A percentile compares a stretch with the other conserved stretches of the same genome.
phyloP scores from a whole-genome alignment of 2,329 filamentous ascomycete species.

The Aspergillus piperis region DNA sequence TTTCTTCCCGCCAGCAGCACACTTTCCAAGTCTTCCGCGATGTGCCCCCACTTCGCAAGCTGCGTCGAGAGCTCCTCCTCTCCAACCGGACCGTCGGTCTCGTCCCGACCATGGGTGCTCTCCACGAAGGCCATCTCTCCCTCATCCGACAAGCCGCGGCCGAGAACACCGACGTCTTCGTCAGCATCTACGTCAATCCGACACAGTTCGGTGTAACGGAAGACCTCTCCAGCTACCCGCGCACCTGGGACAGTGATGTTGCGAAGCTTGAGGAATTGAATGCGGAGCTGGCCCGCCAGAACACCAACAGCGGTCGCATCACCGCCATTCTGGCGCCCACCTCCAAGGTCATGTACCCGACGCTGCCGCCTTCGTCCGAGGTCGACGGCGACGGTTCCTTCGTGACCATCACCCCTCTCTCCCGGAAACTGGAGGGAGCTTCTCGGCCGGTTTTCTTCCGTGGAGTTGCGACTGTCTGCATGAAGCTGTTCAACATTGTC shows the following conservation, averaged over 20 bases:
- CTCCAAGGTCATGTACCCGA: slow-evolving; percentile 84
- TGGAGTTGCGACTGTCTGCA: slow-evolving; percentile 93
- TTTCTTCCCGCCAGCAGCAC: slow-evolving; percentile 12
- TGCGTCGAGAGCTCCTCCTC: slow-evolving; percentile 66
- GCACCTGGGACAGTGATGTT: slow-evolving; percentile 81
- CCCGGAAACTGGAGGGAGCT: slow-evolving; percentile 77
- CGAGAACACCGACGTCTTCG: slow-evolving; percentile 83
- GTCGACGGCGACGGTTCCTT: slow-evolving; percentile 81
- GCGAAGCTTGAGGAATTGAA: slow-evolving; percentile 68
- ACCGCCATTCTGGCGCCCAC: slow-evolving; percentile 84
- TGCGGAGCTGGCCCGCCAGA: slow-evolving; percentile 66
- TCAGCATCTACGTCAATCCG: slow-evolving; percentile 94
- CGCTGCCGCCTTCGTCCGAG: slow-evolving; percentile 70
- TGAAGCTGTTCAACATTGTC: slow-evolving; percentile 87
- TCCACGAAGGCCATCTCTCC: slow-evolving; percentile 88
- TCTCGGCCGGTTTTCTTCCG: slow-evolving; percentile 93
- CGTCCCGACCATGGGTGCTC: slow-evolving; percentile 95
- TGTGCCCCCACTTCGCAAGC: slow-evolving; percentile 68
- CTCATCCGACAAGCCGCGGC: slow-evolving; percentile 80
- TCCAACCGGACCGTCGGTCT: slow-evolving; percentile 76
- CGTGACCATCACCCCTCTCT: slow-evolving; percentile 84
- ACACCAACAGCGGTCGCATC: slow-evolving; percentile 61
- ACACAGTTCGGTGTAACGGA: slow-evolving; percentile 91
- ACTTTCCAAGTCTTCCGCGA: slow-evolving; percentile 67
- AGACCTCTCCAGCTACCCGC: slow-evolving; percentile 84